phyloP scores from a whole-genome alignment of 2,329 filamentous ascomycete species.

The Purpureocillium lavendulum region DNA sequence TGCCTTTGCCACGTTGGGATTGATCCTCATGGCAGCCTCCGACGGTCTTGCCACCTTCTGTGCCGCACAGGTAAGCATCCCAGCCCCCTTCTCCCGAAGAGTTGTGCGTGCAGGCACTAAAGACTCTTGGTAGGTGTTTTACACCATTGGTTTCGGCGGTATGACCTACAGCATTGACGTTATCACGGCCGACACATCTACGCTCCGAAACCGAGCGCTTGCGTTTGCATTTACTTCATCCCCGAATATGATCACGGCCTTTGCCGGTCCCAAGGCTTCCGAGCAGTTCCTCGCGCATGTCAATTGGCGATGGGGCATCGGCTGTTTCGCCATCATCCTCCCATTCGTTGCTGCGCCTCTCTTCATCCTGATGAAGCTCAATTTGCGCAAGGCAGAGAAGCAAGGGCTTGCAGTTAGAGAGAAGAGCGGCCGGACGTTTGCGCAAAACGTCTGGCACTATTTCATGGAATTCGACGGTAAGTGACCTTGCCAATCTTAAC shows the following conservation, averaged over 20 bases:
- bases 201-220: slow-evolving; percentile 26
- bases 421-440: slow-evolving; percentile 32
- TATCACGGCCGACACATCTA: slow-evolving; percentile 55
- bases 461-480: slow-evolving; percentile 48
- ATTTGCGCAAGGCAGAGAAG: slow-evolving; percentile 47
- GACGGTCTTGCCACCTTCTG: slow-evolving; percentile 33
- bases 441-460: slow-evolving; percentile 41
- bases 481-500: too few species aligned
- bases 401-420: slow-evolving; percentile 30
- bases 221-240: slow-evolving; percentile 30
- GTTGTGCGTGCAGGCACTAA: too few species aligned
- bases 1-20: slow-evolving; percentile 33
- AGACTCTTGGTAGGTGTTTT: too few species aligned
- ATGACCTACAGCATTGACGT: slow-evolving; percentile 55
- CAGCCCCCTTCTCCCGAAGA: too few species aligned
- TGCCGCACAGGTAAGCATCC: slow-evolving; percentile 34
- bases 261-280: slow-evolving; percentile 26
- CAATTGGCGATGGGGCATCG: slow-evolving; percentile 37
- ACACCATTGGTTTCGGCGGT: slow-evolving; percentile 51
- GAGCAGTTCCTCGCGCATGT: slow-evolving; percentile 19
- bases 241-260: slow-evolving; percentile 37
- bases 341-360: slow-evolving; percentile 46
- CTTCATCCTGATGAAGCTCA: slow-evolving; percentile 41
- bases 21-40: slow-evolving; percentile 55
- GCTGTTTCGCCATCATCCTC: slow-evolving; percentile 51